Evolutionary conservation across 2,329 filamentous ascomycete genomes (phyloP).

Genomic region (Cytospora schulzeri): DNA sequence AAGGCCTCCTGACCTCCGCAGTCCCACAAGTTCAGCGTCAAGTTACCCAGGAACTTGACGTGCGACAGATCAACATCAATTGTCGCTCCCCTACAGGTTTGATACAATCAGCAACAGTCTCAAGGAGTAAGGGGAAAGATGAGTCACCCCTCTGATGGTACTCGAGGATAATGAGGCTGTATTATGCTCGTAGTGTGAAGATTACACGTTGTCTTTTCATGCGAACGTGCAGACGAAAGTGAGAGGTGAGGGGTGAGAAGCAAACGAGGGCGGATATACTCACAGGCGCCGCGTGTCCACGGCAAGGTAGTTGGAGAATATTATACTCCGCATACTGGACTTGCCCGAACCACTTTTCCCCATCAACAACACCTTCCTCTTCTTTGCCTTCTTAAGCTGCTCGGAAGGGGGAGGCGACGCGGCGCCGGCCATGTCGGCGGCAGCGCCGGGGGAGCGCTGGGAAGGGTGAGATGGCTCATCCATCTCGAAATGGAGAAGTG

Average conservation of each 20-base stretch:
- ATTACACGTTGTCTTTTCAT: background rate
- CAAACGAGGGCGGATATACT: slow-evolving; percentile 33
- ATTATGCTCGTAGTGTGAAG: no score
- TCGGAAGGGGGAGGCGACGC: slow-evolving; percentile 35
- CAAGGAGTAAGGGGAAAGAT: background rate
- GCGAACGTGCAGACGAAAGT: background rate
- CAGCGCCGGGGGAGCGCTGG: slow-evolving; percentile 21
- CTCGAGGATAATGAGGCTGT: no score
- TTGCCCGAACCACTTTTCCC: slow-evolving; percentile 97
- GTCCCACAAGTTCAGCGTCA: slow-evolving; percentile 97
- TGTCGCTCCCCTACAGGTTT: slow-evolving; percentile 70
- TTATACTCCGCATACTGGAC: slow-evolving; percentile 97
- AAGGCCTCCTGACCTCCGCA: slow-evolving; percentile 98
- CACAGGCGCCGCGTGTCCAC: slow-evolving; percentile 86
- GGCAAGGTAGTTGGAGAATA: slow-evolving; percentile 98
- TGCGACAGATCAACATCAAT: slow-evolving; percentile 98
- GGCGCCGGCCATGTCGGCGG: slow-evolving; percentile 37
- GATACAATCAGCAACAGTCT: slow-evolving; percentile 12
- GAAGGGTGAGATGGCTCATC: slow-evolving; percentile 11
- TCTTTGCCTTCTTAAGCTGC: slow-evolving; percentile 71
- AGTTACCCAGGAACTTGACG: slow-evolving; percentile 97
- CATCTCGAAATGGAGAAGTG: slow-evolving; percentile 17
- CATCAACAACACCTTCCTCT: slow-evolving; percentile 87
- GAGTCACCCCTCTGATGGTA: no score
- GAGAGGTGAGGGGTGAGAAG: background rate